These are phyloP conservation scores for Paspalum vaginatum DNA, from an alignment of 176 grass and related monocot species.

Conservation along the genomic window DNA sequence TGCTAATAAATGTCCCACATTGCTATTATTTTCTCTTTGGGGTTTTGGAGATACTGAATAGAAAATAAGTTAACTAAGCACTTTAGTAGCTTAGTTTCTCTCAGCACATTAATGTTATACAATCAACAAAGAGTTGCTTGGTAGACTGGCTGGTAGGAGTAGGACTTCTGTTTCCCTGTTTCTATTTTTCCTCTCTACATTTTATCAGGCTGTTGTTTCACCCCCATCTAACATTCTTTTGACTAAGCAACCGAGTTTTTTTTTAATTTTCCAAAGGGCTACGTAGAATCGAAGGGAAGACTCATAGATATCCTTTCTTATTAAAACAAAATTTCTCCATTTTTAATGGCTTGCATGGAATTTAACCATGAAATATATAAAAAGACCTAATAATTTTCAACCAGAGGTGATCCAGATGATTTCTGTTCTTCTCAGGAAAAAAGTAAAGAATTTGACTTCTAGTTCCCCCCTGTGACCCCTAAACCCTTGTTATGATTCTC, in stretches of 20 bases:
- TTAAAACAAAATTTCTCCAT: slow-evolving; percentile 9
- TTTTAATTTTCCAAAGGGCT: slow-evolving; percentile 18
- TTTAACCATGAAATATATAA: slow-evolving; percentile 3
- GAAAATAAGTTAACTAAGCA: slow-evolving; percentile 10
- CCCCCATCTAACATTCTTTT: slow-evolving; percentile 8
- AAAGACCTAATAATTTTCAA: not conserved
- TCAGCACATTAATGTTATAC: slow-evolving; percentile 12
- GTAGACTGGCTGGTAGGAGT: not conserved
- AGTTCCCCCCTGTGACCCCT: not conserved
- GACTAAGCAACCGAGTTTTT: slow-evolving; percentile 11
- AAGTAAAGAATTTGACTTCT: not conserved
- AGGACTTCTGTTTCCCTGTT: not conserved
- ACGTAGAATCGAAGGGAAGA: not conserved
- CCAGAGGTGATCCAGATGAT: not conserved
- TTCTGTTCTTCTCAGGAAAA: not conserved
- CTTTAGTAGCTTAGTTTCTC: slow-evolving; percentile 29
- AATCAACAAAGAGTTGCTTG: not conserved
- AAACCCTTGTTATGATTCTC: slow-evolving; percentile 23
- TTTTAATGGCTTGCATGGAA: slow-evolving; percentile 17
- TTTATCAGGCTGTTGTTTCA: slow-evolving; percentile 24
- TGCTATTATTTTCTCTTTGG: slow-evolving; percentile 16
- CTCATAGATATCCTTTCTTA: not conserved
- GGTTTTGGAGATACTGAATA: not conserved
- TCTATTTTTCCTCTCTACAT: not conserved
- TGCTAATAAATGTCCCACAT: slow-evolving; percentile 17